Conservation (phyloP, 1,284 basidiomycete species). For the Mycena citricolor region DNA sequence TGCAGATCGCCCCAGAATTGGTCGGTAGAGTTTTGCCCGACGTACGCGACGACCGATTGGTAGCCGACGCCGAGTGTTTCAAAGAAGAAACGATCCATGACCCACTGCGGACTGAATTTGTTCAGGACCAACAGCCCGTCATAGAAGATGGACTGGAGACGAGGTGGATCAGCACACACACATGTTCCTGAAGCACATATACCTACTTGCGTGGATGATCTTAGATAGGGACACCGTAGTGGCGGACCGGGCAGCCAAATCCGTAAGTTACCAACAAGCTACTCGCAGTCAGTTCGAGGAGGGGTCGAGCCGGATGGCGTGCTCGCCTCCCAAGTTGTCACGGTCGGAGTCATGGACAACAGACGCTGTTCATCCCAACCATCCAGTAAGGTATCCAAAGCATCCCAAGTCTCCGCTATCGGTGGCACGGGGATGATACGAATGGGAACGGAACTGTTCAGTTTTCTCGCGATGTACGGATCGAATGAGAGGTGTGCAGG, state of each 20-base stretch:
- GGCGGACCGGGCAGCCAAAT: constrained; percentile 44
- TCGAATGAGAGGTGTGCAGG: constrained; percentile 63
- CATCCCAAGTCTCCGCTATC: constrained; percentile 52
- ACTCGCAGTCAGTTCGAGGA: constrained; percentile 2
- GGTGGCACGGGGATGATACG: constrained; percentile 56
- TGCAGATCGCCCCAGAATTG: constrained; percentile 30
- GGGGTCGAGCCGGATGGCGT: not conserved
- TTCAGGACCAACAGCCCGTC: constrained; percentile 57
- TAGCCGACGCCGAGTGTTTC: constrained; percentile 61
- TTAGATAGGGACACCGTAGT: constrained; percentile 51
- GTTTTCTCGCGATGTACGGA: constrained; percentile 63
- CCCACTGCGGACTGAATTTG: constrained; percentile 49
- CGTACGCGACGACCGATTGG: constrained; percentile 38
- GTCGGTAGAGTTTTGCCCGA: constrained; percentile 29
- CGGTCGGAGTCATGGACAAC: constrained; percentile 43
- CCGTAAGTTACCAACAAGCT: constrained; percentile 54
- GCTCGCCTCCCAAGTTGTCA: constrained; percentile 65
- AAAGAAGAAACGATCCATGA: constrained; percentile 64
- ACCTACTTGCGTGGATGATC: constrained; percentile 59
- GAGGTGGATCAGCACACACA: constrained; percentile 11
- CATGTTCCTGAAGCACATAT: constrained; percentile 1
- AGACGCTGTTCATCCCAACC: constrained; percentile 55
- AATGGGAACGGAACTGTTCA: constrained; percentile 76
- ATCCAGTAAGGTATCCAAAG: constrained; percentile 50
- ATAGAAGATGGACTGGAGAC: constrained; percentile 56